A percentile compares a stretch with the other conserved stretches of the same genome.
These are phyloP conservation scores for Malassezia dermatis DNA, from an alignment of 1,284 basidiomycete species.

Conservation along the genomic window DNA sequence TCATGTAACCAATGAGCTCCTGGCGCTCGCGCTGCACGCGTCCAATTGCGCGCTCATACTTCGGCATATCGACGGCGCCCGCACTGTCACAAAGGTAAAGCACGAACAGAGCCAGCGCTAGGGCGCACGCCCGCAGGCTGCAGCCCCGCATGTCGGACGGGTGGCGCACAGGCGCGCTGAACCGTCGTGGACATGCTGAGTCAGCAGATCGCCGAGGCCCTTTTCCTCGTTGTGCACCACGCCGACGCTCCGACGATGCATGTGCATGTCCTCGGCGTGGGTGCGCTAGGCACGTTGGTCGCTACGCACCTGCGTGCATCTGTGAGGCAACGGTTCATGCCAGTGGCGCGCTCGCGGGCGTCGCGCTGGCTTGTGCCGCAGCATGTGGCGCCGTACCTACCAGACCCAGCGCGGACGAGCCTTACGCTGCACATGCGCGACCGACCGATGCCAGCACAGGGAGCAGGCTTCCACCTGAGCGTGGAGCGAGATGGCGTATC, in stretches of 20 bases:
- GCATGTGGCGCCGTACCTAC: constrained; percentile 21
- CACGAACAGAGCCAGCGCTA: background rate
- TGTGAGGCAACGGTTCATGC: constrained; percentile 18
- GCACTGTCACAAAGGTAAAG: background rate
- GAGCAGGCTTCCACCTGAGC: background rate
- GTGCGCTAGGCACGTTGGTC: constrained; percentile 40
- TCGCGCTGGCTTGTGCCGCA: constrained; percentile 22
- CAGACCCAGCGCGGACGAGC: constrained; percentile 20
- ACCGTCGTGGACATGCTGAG: background rate
- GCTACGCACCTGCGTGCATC: constrained; percentile 31
- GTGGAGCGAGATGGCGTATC: constrained; percentile 29
- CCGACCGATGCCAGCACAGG: constrained; percentile 15
- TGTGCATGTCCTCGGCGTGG: constrained; percentile 44
- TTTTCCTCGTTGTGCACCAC: background rate
- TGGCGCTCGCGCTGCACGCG: background rate
- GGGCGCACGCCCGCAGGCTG: background rate
- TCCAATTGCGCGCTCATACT: background rate
- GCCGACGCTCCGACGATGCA: constrained; percentile 25
- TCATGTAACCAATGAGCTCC: constrained; percentile 8
- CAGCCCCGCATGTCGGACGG: background rate
- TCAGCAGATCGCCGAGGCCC: background rate
- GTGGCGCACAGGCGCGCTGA: background rate
- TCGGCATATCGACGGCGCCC: background rate
- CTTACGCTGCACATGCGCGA: constrained; percentile 32
- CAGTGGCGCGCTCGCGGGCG: background rate